A percentile compares a stretch with the other conserved stretches of the same genome.
phyloP scores from a whole-genome alignment of 1,284 basidiomycete genomes.

The Cryptococcus amylolentus region DNA sequence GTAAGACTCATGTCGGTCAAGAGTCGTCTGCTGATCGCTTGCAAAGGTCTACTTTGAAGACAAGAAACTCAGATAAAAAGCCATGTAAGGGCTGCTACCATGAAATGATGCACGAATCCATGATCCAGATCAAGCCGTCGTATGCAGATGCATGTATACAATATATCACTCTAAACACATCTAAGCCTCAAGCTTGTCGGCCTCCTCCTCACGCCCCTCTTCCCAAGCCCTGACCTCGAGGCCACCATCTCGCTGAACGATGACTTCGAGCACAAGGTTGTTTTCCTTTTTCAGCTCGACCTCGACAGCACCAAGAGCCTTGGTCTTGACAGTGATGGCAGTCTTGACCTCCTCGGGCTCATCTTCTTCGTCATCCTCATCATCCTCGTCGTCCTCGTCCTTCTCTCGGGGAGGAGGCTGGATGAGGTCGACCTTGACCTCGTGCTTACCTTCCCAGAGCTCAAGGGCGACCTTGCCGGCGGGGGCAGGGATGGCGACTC shows the following conservation, averaged over 20 bases:
- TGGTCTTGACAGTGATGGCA: constrained; percentile 61
- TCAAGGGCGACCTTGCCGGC: constrained; percentile 65
- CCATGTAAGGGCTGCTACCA: background rate
- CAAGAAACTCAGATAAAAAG: constrained; percentile 66
- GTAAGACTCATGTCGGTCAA: constrained; percentile 53
- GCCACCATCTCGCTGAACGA: constrained; percentile 51
- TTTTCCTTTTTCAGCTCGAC: constrained; percentile 56
- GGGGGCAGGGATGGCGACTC: constrained; percentile 66
- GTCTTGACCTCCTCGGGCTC: constrained; percentile 66
- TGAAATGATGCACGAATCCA: background rate
- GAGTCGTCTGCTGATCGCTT: background rate
- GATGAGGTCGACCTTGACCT: constrained; percentile 69
- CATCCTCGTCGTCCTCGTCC: constrained; percentile 51
- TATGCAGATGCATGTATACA: background rate
- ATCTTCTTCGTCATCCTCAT: constrained; percentile 64
- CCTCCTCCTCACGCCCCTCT: constrained; percentile 31
- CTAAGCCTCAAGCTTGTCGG: constrained; percentile 31
- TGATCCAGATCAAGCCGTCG: background rate
- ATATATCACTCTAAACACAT: background rate
- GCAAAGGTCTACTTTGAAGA: constrained; percentile 79
- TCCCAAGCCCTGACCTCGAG: constrained; percentile 54
- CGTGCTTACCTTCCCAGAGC: constrained; percentile 82
- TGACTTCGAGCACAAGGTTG: constrained; percentile 63
- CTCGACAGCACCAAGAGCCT: constrained; percentile 55
- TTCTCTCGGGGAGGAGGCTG: constrained; percentile 48